Conservation (phyloP, 2,329 filamentous ascomycete genomes). For the Colletotrichum magnum region DNA sequence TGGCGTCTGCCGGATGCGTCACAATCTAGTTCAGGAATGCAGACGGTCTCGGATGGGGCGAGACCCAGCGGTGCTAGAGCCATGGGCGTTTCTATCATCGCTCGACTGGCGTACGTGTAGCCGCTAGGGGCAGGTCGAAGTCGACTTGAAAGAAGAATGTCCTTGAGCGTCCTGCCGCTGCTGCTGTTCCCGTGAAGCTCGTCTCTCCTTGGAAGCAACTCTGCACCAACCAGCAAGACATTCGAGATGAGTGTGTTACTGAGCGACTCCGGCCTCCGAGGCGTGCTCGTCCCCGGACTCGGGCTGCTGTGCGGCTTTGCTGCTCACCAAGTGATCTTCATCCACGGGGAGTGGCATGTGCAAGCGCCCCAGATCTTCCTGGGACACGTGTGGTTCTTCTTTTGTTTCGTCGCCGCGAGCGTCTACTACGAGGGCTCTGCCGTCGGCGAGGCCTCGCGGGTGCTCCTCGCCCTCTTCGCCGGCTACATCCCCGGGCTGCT, state of each 20-base stretch:
- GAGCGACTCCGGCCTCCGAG: not conserved
- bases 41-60: conserved; percentile 4
- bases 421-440: conserved; percentile 22
- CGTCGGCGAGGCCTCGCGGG: conserved; percentile 21
- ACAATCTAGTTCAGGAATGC: conserved; percentile 12
- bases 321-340: conserved; percentile 42
- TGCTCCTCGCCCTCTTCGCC: conserved; percentile 23
- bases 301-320: conserved; percentile 34
- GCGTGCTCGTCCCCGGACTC: conserved; percentile 18
- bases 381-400: conserved; percentile 34
- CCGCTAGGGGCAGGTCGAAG: conserved; percentile 7
- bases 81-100: conserved; percentile 5
- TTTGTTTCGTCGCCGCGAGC: conserved; percentile 27
- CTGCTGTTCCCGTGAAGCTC: not conserved
- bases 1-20: not conserved
- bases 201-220: not conserved
- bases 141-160: conserved; percentile 12
- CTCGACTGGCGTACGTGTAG: conserved; percentile 9
- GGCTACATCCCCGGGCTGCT: conserved; percentile 40
- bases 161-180: conserved; percentile 11
- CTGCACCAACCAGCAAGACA: conserved; percentile 11
- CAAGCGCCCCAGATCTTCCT: conserved; percentile 43
- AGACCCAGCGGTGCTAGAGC: conserved; percentile 13
- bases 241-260: conserved; percentile 29
- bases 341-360: conserved; percentile 46